Base-by-base conservation (phyloP, 176 grass and related monocot genomes). In the Oryza meridionalis region DNA sequence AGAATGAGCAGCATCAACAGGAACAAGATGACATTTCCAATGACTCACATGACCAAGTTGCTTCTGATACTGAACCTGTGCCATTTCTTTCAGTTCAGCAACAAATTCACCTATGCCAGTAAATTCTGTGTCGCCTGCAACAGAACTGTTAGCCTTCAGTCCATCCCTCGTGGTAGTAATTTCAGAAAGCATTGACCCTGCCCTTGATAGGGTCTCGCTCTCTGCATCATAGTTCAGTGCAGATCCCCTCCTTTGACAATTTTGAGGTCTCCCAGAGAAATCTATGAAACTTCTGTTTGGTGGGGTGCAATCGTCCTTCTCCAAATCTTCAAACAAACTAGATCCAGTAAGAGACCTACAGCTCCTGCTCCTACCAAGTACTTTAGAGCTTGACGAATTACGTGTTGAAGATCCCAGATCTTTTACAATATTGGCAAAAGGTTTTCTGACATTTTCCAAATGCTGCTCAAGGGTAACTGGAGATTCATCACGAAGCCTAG, bases 71-170 rank as follows among this genome's bases (percentile, higher is more conserved):
- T 93, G 85, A 69, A 85, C 85, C 83, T 92, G 93, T 37, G 87
- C 91, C 93, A 95, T 96, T 85, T 96, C 93, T 87, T 98, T 95
- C 72, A 94, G 86, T 81, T 92, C 93, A 22, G 91, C 85, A 12
- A 92, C 92, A 87, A 97, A 92, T 82, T 95, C 93, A 87, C 82
- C 79, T 76, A 93, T 90, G 70, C 92, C 81, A 26, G 89, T 82
- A 76, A 93, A 90, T 66, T 92, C 87, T 16, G 80, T 82, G 13
- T 94, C 91, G 40, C 88, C 85, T 51, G 85, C 86, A 65, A 75
- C 37, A 45, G 83, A 90, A 74, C 65, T 27, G 11, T 85, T 87
- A 79, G 65, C 50, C 37, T 87, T 91, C 26, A 84, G 62, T 78
- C 70, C 83, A 72, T 71, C 70, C 55, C 78, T 92, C 2, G 73